A percentile compares a stretch with the other conserved stretches of the same genome.
phyloP scores from a whole-genome alignment of 306 rosid species.

The Phaseolus lunatus region DNA sequence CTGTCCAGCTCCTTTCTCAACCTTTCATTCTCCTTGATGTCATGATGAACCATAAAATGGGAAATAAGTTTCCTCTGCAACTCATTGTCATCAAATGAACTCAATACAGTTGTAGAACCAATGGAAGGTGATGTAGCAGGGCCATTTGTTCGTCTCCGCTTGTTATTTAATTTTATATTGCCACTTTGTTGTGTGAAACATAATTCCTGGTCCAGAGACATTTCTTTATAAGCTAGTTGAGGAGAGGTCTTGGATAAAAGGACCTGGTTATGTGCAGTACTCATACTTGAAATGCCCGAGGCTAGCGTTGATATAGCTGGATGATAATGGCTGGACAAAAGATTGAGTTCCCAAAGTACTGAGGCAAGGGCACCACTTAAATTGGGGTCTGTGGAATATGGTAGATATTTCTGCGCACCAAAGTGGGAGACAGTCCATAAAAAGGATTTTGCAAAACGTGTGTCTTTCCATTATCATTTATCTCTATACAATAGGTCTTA shows the following conservation, averaged over 20 bases:
- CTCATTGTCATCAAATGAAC: conserved; percentile 62
- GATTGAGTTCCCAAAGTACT: conserved; percentile 92
- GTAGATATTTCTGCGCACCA: conserved; percentile 81
- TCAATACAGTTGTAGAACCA: conserved; percentile 41
- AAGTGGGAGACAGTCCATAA: conserved; percentile 14
- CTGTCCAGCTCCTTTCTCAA: conserved; percentile 72
- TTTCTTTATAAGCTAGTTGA: conserved; percentile 73
- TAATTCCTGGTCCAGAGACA: conserved; percentile 69
- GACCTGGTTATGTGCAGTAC: conserved; percentile 64
- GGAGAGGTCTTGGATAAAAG: conserved; percentile 68
- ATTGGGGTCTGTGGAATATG: conserved; percentile 84
- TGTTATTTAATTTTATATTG: conserved; percentile 54
- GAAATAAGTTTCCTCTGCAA: conserved; percentile 64
- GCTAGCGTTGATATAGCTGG: conserved; percentile 77
- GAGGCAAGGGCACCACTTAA: conserved; percentile 98
- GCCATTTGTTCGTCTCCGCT: conserved; percentile 56
- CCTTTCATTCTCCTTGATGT: conserved; percentile 77
- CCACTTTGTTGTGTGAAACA: conserved; percentile 54
- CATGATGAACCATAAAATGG: conserved; percentile 71
- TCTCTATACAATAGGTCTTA: too few relatives aligned
- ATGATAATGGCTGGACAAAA: conserved; percentile 81
- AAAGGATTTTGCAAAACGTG: conserved; percentile 14
- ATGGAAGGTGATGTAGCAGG: conserved; percentile 43
- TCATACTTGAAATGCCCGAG: conserved; percentile 67
- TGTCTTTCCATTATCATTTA: neutral